A percentile compares a stretch with the other conserved stretches of the same genome.
These are phyloP conservation scores for Pythium aquatile DNA, from an alignment of 352 stramenopile genomes.

Conservation along the genomic window DNA sequence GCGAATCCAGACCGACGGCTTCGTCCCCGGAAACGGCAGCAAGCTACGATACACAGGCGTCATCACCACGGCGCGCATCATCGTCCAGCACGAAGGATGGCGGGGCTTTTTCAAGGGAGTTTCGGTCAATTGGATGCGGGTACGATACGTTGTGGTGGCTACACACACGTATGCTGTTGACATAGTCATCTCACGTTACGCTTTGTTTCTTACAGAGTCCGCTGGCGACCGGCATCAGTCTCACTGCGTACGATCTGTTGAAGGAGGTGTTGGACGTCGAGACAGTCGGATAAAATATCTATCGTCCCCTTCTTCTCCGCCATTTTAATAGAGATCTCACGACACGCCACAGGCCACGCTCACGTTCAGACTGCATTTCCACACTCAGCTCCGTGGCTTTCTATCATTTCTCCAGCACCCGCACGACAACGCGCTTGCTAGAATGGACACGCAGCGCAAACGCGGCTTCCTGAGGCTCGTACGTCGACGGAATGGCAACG, in stretches of 20 bases:
- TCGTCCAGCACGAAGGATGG: slow-evolving; percentile 74
- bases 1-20: slow-evolving; percentile 83
- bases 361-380: background rate
- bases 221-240: slow-evolving; percentile 81
- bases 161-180: background rate
- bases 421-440: slow-evolving; percentile 40
- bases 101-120: slow-evolving; percentile 85
- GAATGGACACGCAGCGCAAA: slow-evolving; percentile 66
- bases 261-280: slow-evolving; percentile 85
- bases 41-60: slow-evolving; percentile 71
- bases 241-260: slow-evolving; percentile 84
- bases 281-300: slow-evolving; percentile 35
- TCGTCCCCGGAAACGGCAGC: slow-evolving; percentile 40
- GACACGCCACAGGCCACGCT: background rate
- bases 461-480: slow-evolving; percentile 50
- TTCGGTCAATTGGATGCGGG: slow-evolving; percentile 84
- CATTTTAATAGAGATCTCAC: slow-evolving; percentile 1
- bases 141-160: slow-evolving; percentile 22
- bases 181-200: background rate
- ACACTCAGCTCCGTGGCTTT: background rate
- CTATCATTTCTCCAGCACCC: slow-evolving; percentile 16
- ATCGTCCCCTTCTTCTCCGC: background rate
- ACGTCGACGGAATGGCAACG: slow-evolving; percentile 74
- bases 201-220: slow-evolving; percentile 48
- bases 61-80: slow-evolving; percentile 60